Evolutionary conservation across 1,284 basidiomycete genomes (phyloP).

Genomic region (Inonotus obliquus): DNA sequence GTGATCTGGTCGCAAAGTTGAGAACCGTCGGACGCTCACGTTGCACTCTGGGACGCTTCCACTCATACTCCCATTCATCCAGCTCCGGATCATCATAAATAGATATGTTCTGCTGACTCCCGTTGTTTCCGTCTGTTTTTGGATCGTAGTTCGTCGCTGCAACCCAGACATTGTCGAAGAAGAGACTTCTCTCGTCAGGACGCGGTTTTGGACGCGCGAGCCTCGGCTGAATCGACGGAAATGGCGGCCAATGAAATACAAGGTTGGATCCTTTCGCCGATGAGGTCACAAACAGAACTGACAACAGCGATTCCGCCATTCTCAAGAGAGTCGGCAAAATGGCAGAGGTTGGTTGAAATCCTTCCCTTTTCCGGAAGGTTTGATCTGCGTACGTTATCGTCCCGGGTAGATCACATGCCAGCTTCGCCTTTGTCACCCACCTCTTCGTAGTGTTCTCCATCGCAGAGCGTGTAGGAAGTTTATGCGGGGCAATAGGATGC

Average conservation of each 20-base stretch:
- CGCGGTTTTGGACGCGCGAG: constrained; percentile 58
- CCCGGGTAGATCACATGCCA: no score
- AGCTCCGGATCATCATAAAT: constrained; percentile 23
- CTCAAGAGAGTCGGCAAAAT: no score
- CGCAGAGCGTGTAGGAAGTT: no score
- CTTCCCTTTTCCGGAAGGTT: no score
- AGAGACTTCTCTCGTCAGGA: constrained; percentile 39
- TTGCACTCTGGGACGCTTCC: constrained; percentile 44
- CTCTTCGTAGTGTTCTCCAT: no score
- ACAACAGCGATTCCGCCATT: constrained; percentile 67
- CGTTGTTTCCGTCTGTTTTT: constrained; percentile 25
- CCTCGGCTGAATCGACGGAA: constrained; percentile 49
- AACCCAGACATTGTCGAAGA: constrained; percentile 67
- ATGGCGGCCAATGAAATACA: constrained; percentile 72
- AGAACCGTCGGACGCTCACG: constrained; percentile 32
- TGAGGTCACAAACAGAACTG: constrained; percentile 68
- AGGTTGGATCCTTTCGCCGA: constrained; percentile 71
- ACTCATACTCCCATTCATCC: constrained; percentile 41
- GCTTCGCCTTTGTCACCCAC: no score
- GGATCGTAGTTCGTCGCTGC: constrained; percentile 43
- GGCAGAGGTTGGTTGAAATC: no score
- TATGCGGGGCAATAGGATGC: no score
- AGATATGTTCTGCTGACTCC: constrained; percentile 13
- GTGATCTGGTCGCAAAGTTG: constrained; percentile 23
- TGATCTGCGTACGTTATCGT: no score